These are phyloP conservation scores for Paramecium octaurelia DNA, from an alignment of 73 alveolate genomes.

Conservation along the genomic window DNA sequence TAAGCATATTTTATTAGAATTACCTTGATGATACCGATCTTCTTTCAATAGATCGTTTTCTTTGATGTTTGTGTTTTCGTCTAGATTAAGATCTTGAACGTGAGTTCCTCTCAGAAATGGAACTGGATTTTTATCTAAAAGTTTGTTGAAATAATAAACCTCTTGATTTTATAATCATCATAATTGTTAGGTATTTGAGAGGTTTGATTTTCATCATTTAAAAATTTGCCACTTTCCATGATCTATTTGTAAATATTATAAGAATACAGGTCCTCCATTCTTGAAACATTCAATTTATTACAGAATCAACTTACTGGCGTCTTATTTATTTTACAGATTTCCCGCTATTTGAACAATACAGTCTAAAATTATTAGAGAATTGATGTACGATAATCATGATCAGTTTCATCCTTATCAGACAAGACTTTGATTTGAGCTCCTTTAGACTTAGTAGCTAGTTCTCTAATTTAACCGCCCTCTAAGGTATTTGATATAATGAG, in stretches of 20 bases:
- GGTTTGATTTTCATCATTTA: constrained; percentile 23
- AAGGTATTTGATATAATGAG: not conserved
- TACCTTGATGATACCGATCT: constrained; percentile 21
- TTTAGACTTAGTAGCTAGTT: constrained; percentile 44
- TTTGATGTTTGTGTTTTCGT: not conserved
- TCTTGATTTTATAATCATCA: not conserved
- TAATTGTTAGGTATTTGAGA: not conserved
- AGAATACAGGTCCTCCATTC: constrained; percentile 59
- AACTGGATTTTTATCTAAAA: not conserved
- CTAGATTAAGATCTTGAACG: not conserved
- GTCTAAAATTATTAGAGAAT: not conserved
- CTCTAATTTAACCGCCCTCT: constrained; percentile 59
- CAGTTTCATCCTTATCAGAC: constrained; percentile 54
- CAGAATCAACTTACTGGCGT: constrained; percentile 49
- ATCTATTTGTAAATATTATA: not conserved
- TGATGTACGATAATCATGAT: not conserved
- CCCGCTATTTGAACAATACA: constrained; percentile 55
- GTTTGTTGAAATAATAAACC: not conserved
- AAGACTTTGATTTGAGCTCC: constrained; percentile 60
- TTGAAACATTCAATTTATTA: constrained; percentile 48
- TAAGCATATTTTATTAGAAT: not conserved
- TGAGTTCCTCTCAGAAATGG: not conserved
- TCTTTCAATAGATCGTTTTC: not conserved
- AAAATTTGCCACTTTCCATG: constrained; percentile 42
- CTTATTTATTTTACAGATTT: not conserved